A percentile compares a stretch with the other conserved stretches of the same genome.
These are phyloP conservation scores for Amphirosellinia nigrospora DNA, from an alignment of 495 filamentous ascomycete species.

Conservation along the genomic window DNA sequence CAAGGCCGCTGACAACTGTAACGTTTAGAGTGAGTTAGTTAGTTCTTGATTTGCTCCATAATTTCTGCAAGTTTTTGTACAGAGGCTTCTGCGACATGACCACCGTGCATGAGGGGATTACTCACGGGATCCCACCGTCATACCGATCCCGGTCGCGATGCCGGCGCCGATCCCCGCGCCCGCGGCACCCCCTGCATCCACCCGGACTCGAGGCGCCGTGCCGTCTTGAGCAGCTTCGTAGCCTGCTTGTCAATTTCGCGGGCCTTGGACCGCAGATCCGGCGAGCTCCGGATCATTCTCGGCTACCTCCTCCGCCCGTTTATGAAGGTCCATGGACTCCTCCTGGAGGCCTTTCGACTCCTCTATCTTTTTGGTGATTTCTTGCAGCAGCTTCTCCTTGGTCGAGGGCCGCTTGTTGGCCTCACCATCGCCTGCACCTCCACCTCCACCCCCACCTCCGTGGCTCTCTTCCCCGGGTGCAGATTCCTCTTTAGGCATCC, in stretches of 20 bases:
- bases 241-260: slow-evolving; percentile 38
- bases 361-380: slow-evolving; percentile 37
- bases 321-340: slow-evolving; percentile 36
- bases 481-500: slow-evolving; percentile 22
- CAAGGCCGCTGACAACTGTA: slow-evolving; percentile 39
- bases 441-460: slow-evolving; percentile 17
- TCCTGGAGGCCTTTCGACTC: slow-evolving; percentile 38
- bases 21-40: neutral
- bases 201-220: slow-evolving; percentile 43
- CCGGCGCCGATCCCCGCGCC: slow-evolving; percentile 46
- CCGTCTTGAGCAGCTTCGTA: slow-evolving; percentile 39
- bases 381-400: slow-evolving; percentile 38
- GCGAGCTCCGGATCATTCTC: slow-evolving; percentile 36
- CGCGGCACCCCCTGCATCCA: slow-evolving; percentile 44
- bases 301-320: slow-evolving; percentile 33
- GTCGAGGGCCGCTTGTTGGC: slow-evolving; percentile 29
- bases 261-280: slow-evolving; percentile 33
- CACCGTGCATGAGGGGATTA: neutral
- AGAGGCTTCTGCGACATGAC: neutral
- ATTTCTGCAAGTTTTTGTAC: no score
- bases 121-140: slow-evolving; percentile 37
- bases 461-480: neutral
- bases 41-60: neutral
- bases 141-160: slow-evolving; percentile 40
- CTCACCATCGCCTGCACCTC: slow-evolving; percentile 19